Evolutionary conservation across 257 asterid species (phyloP).

Genomic region (Solanum sparsipilum): DNA sequence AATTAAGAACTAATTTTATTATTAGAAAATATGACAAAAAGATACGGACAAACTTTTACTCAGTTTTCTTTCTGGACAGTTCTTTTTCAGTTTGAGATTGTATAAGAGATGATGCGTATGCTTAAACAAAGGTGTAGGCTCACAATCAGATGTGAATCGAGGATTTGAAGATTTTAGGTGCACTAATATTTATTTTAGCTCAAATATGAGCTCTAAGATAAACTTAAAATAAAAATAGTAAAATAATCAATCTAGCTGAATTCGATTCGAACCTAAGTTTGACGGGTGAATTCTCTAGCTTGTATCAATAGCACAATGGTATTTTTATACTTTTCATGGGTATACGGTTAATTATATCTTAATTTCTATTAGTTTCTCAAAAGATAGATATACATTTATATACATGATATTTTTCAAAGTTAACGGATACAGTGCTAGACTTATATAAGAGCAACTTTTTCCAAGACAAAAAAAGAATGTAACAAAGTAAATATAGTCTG

Average conservation of each 20-base stretch:
- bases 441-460: not conserved
- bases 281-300: not conserved
- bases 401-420: not conserved
- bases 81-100: not conserved
- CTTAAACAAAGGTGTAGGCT: not conserved
- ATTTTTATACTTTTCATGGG: too few species aligned
- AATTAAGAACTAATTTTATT: not conserved
- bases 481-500: not conserved
- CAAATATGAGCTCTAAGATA: too few species aligned
- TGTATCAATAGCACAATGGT: not conserved
- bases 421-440: not conserved
- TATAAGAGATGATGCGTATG: not conserved
- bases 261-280: too few species aligned
- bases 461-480: not conserved
- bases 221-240: too few species aligned
- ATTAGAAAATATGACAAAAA: not conserved
- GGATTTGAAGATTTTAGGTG: too few species aligned
- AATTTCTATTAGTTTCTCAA: not conserved
- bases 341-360: too few species aligned
- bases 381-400: too few species aligned
- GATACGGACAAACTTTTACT: not conserved
- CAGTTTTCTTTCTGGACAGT: not conserved
- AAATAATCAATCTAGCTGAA: too few species aligned
- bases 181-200: not conserved
- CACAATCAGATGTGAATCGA: not conserved